phyloP scores from a whole-genome alignment of 2,329 filamentous ascomycete genomes.

The Huntiella bhutanensis region DNA sequence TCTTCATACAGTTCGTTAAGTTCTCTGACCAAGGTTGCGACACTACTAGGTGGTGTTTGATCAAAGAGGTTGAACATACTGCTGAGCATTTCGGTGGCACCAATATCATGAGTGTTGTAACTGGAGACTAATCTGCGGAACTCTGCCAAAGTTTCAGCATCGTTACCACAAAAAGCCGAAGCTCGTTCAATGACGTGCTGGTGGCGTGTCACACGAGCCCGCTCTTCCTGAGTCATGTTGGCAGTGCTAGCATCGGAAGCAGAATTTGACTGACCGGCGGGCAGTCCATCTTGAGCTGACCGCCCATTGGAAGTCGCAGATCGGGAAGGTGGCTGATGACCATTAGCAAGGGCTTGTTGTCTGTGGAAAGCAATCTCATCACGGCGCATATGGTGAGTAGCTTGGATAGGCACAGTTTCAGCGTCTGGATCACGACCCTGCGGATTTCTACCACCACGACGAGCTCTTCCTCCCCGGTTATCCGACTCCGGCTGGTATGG shows the following conservation, averaged over 20 bases:
- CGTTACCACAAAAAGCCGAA: slow-evolving; percentile 58
- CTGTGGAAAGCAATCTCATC: slow-evolving; percentile 85
- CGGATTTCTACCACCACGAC: slow-evolving; percentile 22
- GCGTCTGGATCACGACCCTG: slow-evolving; percentile 26
- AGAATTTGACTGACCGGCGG: slow-evolving; percentile 1
- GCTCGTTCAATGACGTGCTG: slow-evolving; percentile 73
- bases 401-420: slow-evolving; percentile 51
- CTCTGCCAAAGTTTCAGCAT: slow-evolving; percentile 50
- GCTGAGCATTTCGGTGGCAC: slow-evolving; percentile 63
- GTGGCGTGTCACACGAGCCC: slow-evolving; percentile 63
- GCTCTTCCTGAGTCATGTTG: slow-evolving; percentile 51
- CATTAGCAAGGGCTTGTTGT: slow-evolving; percentile 76
- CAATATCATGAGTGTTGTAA: slow-evolving; percentile 51
- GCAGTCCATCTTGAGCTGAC: slow-evolving; percentile 3
- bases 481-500: slow-evolving; percentile 44
- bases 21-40: slow-evolving; percentile 81
- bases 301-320: slow-evolving; percentile 12
- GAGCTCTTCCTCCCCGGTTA: slow-evolving; percentile 21
- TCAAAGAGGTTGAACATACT: slow-evolving; percentile 69
- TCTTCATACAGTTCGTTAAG: slow-evolving; percentile 87
- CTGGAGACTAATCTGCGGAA: slow-evolving; percentile 68
- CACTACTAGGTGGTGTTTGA: slow-evolving; percentile 56
- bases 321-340: slow-evolving; percentile 33
- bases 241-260: slow-evolving; percentile 9
- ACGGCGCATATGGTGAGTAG: slow-evolving; percentile 56